These are phyloP conservation scores for Pythium myriotylum DNA, from an alignment of 352 stramenopile species.

Conservation along the genomic window DNA sequence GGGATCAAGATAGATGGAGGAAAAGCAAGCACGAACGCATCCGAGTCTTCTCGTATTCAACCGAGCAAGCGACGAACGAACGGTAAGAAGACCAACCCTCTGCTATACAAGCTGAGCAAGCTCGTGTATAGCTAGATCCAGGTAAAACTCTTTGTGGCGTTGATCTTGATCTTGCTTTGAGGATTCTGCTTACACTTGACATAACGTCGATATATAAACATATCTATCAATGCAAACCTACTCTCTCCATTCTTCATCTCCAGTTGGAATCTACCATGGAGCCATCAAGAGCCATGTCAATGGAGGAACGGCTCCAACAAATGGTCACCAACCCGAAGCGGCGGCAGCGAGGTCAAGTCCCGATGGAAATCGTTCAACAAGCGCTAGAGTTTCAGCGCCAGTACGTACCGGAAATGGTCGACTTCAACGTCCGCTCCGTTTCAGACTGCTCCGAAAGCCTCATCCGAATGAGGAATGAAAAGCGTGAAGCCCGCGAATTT, in stretches of 20 bases:
- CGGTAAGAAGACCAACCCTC: conserved; percentile 55
- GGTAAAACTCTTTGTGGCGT: too few species aligned
- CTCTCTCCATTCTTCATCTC: neutral
- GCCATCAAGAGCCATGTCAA: conserved; percentile 4
- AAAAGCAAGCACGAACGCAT: conserved; percentile 16
- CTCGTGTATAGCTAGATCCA: conserved; percentile 19
- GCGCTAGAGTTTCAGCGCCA: conserved; percentile 48
- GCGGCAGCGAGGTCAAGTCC: conserved; percentile 54
- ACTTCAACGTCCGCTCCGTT: conserved; percentile 50
- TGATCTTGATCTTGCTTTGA: too few species aligned
- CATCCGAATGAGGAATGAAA: conserved; percentile 39
- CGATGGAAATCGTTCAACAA: conserved; percentile 37
- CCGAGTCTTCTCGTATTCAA: conserved; percentile 26
- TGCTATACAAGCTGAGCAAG: conserved; percentile 29
- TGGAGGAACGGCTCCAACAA: conserved; percentile 47
- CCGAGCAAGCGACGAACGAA: conserved; percentile 71
- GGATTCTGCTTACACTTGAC: neutral
- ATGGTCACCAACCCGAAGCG: conserved; percentile 46
- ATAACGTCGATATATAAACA: conserved; percentile 16
- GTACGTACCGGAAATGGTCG: conserved; percentile 37
- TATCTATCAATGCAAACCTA: neutral
- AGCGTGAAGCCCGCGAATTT: conserved; percentile 51
- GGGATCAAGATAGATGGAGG: neutral
- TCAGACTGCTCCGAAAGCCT: conserved; percentile 59
- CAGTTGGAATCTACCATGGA: neutral